Evolutionary conservation across 768 basidiomycete genomes (phyloP), one percentile per base, ranked within the genome.

Genomic region (Mycena pura): DNA sequence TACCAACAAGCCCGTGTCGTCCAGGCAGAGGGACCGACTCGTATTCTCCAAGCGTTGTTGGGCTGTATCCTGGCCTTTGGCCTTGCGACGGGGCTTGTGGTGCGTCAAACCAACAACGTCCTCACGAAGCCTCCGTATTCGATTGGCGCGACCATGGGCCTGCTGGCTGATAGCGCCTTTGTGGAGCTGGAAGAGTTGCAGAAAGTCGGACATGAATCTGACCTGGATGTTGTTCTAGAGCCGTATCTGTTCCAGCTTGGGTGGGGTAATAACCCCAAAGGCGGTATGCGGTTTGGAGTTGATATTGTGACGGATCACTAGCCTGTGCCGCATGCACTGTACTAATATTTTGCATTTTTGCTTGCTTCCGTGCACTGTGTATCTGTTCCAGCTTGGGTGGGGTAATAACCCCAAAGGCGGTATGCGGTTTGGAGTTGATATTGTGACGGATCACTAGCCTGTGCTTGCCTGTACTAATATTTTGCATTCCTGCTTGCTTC

Each of bases 381-480:
- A 61, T 32, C 2, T 17, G 19, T 61, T 55, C 25, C n/a, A 13
- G 22, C 44, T 55, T 13, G 60, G 60, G 38, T 61, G 60, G 60
- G 39, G 52, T 21, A 22, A 24, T 10, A 44, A 44, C n/a, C 31
- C 7, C 8, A 40, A 25, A 5, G 52, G 41, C 10, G 41, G 41
- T 19, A 8, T 7, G n/a, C 24, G 39, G 17, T 55, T 60, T 32
- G 59, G 57, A 27, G 32, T 59, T 13, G 57, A 61, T 38, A 36
- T 11, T 52, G n/a, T n/a, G n/a, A n/a, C n/a, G n/a, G n/a, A n/a
- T n/a, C n/a, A n/a, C n/a, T n/a, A n/a, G n/a, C n/a, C n/a, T n/a
- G n/a, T n/a, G n/a, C n/a, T n/a, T n/a, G n/a, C n/a, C n/a, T n/a
- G n/a, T n/a, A n/a, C n/a, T n/a, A n/a, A n/a, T n/a, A n/a, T n/a